These are phyloP conservation scores for Hondaea fermentalgiana DNA, from an alignment of 108 stramenopile species.

Conservation along the genomic window DNA sequence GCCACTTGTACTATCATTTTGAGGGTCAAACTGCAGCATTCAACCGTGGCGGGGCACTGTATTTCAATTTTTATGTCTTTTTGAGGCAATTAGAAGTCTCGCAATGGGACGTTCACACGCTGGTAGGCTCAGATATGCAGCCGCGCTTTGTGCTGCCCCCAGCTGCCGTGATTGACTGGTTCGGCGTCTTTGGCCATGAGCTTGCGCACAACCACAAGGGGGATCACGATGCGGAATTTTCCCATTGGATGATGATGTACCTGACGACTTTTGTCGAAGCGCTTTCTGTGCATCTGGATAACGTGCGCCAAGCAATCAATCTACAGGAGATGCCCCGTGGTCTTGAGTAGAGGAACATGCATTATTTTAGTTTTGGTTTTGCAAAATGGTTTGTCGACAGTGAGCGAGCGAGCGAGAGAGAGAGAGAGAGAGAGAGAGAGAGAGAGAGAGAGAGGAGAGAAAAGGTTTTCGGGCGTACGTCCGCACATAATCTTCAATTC, in stretches of 20 bases:
- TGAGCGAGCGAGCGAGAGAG: too few species aligned
- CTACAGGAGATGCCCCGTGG: neutral
- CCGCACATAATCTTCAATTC: too few species aligned
- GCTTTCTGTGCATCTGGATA: neutral
- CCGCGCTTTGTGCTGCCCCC: neutral
- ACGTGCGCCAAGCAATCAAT: neutral
- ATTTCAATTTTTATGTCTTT: neutral
- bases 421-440: too few species aligned
- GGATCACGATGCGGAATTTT: neutral
- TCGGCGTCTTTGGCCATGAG: neutral
- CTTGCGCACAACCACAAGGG: neutral
- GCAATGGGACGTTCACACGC: neutral
- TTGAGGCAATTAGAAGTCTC: neutral
- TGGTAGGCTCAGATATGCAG: neutral
- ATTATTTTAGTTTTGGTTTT: too few species aligned
- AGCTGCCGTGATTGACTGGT: neutral
- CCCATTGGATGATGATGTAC: conserved; percentile 17
- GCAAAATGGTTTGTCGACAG: too few species aligned
- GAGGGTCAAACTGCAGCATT: neutral
- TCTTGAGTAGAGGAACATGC: neutral
- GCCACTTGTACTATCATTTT: neutral
- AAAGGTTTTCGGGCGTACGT: too few species aligned
- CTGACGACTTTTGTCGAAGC: neutral
- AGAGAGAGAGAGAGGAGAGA: too few species aligned
- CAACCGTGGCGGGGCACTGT: neutral